A percentile compares a stretch with the other conserved stretches of the same genome.
Conservation (phyloP, 2,329 filamentous ascomycete species). For the Xylariaceae sp. region DNA sequence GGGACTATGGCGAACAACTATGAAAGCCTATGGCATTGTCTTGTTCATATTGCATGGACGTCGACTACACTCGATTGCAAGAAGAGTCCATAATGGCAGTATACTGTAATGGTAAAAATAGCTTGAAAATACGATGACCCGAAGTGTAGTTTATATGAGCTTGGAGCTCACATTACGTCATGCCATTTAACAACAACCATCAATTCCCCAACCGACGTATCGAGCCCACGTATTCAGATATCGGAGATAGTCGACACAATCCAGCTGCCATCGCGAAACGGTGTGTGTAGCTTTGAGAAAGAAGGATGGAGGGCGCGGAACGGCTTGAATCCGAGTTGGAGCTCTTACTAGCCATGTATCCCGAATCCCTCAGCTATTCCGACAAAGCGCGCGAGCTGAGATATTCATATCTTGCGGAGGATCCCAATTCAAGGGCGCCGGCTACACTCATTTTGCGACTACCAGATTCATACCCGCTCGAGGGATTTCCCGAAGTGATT, state of each 20-base stretch:
- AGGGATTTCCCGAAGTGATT: conserved; percentile 16
- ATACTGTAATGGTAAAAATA: no score
- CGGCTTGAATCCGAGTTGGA: conserved; percentile 12
- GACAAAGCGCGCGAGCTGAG: conserved; percentile 16
- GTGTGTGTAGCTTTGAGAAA: not conserved
- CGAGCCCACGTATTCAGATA: not conserved
- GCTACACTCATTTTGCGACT: conserved; percentile 17
- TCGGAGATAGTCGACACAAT: not conserved
- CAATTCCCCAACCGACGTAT: no score
- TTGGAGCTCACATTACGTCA: no score
- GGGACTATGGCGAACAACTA: not conserved
- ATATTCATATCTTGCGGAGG: conserved; percentile 8
- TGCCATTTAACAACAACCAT: no score
- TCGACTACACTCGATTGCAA: no score
- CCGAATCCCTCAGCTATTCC: conserved; percentile 17
- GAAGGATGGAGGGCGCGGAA: conserved; percentile 10
- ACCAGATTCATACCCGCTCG: conserved; percentile 18
- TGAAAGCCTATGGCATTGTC: not conserved
- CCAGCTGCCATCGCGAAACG: not conserved
- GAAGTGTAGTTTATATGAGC: no score
- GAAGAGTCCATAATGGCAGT: no score
- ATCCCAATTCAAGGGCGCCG: not conserved
- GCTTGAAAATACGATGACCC: no score
- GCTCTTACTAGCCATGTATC: conserved; percentile 18
- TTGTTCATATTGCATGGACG: not conserved